Conservation (phyloP, 495 filamentous ascomycete species). For the Hypoxylon perforatum region DNA sequence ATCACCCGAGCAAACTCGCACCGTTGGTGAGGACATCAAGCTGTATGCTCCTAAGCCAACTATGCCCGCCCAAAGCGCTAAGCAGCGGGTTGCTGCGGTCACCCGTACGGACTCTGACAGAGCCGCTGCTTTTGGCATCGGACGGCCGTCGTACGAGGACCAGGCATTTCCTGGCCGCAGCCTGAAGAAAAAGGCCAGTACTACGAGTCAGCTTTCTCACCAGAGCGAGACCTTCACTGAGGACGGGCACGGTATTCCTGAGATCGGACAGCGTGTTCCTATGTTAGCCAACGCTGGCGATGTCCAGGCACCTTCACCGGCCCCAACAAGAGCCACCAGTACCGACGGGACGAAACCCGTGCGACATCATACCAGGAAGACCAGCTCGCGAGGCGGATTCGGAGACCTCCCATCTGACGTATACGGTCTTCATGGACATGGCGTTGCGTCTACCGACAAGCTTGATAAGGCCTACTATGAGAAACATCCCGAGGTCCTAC, state of each 20-base stretch:
- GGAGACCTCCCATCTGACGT: constrained; percentile 72
- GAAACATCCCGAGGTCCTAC: constrained; percentile 83
- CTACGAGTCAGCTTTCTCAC: constrained; percentile 63
- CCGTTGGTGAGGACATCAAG: constrained; percentile 81
- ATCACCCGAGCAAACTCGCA: constrained; percentile 75
- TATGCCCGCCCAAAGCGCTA: constrained; percentile 78
- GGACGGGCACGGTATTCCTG: constrained; percentile 87
- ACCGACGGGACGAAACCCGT: constrained; percentile 67
- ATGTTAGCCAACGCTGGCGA: constrained; percentile 96
- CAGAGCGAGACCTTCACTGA: constrained; percentile 60
- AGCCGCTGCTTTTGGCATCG: constrained; percentile 84
- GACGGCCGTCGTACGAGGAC: constrained; percentile 66
- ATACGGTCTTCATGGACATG: constrained; percentile 89
- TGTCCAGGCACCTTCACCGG: constrained; percentile 93
- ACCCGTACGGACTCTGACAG: constrained; percentile 89
- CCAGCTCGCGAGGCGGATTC: constrained; percentile 56
- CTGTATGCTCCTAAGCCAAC: constrained; percentile 93
- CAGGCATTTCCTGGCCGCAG: constrained; percentile 47
- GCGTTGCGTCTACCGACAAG: constrained; percentile 72
- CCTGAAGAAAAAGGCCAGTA: constrained; percentile 72
- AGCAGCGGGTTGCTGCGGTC: constrained; percentile 80
- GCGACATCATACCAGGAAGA: constrained; percentile 72
- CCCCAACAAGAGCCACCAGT: constrained; percentile 64
- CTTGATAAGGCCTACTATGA: constrained; percentile 90
- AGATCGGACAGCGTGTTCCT: constrained; percentile 89